A percentile compares a stretch with the other conserved stretches of the same genome.
Conservation (phyloP, 257 asterid genomes). For the Nicotiana undulata region DNA sequence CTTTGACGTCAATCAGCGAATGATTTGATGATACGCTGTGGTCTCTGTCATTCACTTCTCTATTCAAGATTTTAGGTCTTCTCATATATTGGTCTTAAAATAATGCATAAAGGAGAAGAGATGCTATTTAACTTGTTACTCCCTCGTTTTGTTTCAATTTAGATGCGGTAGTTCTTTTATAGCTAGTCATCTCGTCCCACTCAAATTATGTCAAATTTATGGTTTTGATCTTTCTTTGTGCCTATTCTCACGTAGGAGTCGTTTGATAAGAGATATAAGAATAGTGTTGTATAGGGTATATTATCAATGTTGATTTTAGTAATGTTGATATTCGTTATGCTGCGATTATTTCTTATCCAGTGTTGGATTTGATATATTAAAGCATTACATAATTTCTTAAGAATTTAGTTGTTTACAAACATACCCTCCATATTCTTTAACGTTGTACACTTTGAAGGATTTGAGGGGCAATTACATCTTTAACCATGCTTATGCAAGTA, state of each 20-base stretch:
- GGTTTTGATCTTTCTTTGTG: not conserved
- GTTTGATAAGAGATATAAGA: too few species aligned
- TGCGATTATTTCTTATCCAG: too few species aligned
- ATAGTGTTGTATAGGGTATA: too few species aligned
- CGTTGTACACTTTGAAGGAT: too few species aligned
- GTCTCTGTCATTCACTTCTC: not conserved
- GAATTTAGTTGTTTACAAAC: too few species aligned
- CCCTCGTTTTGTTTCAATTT: too few species aligned
- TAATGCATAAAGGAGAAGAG: not conserved
- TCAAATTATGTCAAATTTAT: not conserved
- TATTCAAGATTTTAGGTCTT: not conserved
- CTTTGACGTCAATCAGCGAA: constrained; percentile 12
- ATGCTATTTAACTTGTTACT: not conserved
- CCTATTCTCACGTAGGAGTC: not conserved
- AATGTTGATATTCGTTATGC: accelerated
- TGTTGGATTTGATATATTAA: too few species aligned
- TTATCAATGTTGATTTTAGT: too few species aligned
- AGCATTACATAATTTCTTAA: too few species aligned
- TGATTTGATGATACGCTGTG: constrained; percentile 34
- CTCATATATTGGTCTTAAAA: not conserved
- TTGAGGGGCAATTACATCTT: too few species aligned
- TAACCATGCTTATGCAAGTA: too few species aligned
- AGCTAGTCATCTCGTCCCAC: not conserved
- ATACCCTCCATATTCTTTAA: too few species aligned
- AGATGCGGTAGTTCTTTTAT: not conserved